Conservation (phyloP, 345 rosid species). For the Euclidium syriacum region DNA sequence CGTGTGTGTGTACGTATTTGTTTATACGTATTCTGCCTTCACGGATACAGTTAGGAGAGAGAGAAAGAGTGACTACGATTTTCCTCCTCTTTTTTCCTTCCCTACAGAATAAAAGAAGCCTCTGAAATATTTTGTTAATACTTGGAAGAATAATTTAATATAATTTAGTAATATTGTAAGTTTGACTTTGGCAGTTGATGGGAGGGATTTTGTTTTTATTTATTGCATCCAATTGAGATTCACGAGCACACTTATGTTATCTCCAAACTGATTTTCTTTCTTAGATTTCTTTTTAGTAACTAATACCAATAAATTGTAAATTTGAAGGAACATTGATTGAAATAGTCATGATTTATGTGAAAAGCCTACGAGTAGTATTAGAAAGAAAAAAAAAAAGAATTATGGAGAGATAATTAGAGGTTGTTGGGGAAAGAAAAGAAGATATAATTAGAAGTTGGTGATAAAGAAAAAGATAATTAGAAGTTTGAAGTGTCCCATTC, state of each 20-base stretch:
- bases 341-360: too few species aligned
- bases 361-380: too few species aligned
- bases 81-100: background rate
- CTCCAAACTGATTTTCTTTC: too few species aligned
- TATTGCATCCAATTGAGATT: constrained; percentile 30
- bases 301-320: too few species aligned
- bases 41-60: constrained; percentile 35
- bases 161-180: background rate
- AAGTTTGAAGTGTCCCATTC: constrained; percentile 2
- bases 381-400: too few species aligned
- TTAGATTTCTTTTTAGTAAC: too few species aligned
- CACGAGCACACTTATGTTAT: constrained; percentile 16
- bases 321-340: too few species aligned
- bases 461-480: background rate
- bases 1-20: constrained; percentile 12
- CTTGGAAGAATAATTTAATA: background rate
- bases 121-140: background rate
- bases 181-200: constrained; percentile 30
- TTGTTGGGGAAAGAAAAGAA: too few species aligned
- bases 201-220: constrained; percentile 28
- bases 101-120: constrained; percentile 21
- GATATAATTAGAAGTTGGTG: background rate
- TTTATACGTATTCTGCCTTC: constrained; percentile 32
- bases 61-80: constrained; percentile 13
- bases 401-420: too few species aligned